These are phyloP conservation scores for Hypholoma fasciculare DNA, from an alignment of 768 basidiomycete genomes.

Conservation along the genomic window DNA sequence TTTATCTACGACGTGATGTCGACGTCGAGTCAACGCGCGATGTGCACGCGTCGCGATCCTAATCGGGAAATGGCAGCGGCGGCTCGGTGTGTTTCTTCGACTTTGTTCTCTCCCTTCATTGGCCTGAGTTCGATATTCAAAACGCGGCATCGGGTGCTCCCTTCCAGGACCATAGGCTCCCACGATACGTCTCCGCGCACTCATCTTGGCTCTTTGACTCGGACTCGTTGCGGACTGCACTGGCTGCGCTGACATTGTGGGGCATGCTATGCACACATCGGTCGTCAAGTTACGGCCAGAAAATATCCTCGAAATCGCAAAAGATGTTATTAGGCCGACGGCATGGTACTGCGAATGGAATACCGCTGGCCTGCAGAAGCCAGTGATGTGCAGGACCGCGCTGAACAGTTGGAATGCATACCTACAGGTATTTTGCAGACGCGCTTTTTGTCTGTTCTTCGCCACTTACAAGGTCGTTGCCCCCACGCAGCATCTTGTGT, in stretches of 20 bases:
- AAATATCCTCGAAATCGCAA: conserved; percentile 23
- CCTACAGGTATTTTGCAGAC: conserved; percentile 20
- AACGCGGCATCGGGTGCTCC: background rate
- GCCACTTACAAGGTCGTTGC: no score
- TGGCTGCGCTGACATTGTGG: background rate
- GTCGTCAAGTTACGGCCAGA: conserved; percentile 16
- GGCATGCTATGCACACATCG: conserved; percentile 18
- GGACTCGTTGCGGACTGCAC: background rate
- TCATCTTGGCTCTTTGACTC: background rate
- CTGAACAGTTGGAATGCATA: conserved; percentile 28
- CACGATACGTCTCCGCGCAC: background rate
- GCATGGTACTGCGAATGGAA: conserved; percentile 30
- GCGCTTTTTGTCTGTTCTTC: background rate
- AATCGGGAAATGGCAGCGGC: no score
- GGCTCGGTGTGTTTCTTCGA: no score
- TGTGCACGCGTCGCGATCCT: no score
- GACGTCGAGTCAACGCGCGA: no score
- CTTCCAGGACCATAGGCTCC: background rate
- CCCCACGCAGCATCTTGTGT: conserved; percentile 14
- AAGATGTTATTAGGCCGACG: conserved; percentile 20
- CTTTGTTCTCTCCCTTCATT: no score
- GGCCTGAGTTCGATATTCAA: no score
- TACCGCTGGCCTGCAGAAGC: conserved; percentile 9
- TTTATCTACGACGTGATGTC: no score
- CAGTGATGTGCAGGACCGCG: conserved; percentile 17